Conservation (phyloP, 2,329 filamentous ascomycete species). For the Stenocarpella maydis region DNA sequence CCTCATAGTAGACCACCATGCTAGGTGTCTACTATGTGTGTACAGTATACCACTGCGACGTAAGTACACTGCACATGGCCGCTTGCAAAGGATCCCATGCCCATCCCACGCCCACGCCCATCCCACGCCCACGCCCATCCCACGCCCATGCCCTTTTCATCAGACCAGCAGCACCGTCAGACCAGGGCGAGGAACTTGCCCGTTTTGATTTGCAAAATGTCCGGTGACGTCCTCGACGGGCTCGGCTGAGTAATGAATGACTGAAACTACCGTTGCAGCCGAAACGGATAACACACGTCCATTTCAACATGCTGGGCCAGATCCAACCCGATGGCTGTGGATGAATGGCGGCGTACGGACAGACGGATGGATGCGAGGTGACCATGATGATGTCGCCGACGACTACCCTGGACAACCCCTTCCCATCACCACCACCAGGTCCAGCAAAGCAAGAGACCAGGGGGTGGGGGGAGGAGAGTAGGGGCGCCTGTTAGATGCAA, state of each 20-base stretch:
- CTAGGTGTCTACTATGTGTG: no score
- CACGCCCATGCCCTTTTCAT: background rate
- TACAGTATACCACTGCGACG: no score
- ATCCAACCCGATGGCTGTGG: background rate
- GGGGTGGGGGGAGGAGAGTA: background rate
- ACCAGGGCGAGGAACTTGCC: constrained; percentile 19
- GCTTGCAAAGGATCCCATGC: background rate
- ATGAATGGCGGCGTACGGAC: background rate
- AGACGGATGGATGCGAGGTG: background rate
- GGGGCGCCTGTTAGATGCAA: constrained; percentile 3
- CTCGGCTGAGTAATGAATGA: constrained; percentile 28
- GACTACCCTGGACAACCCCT: background rate
- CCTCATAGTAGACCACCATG: no score
- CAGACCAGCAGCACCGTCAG: background rate
- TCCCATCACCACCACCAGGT: background rate
- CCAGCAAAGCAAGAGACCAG: background rate
- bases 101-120: background rate
- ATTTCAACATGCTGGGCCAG: background rate
- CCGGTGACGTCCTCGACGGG: constrained; percentile 23
- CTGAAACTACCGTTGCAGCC: constrained; percentile 17
- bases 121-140: background rate
- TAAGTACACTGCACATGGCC: no score
- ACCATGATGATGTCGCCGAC: background rate
- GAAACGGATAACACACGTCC: constrained; percentile 18
- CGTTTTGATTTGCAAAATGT: constrained; percentile 26